phyloP scores from a whole-genome alignment of 768 basidiomycete genomes.

The Strobilomyces confusus region DNA sequence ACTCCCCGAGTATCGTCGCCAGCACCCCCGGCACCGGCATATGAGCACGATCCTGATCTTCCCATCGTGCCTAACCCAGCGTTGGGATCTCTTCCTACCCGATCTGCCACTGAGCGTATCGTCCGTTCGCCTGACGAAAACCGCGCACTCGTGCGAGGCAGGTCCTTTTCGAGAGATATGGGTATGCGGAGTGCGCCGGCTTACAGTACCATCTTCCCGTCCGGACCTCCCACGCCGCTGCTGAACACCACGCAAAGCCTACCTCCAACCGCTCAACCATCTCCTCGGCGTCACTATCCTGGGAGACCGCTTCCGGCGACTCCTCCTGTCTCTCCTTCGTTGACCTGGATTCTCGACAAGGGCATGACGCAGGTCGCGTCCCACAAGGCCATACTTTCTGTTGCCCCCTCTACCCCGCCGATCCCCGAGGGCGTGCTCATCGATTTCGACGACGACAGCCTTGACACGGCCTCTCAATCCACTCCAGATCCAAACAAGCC shows the following conservation, averaged over 20 bases:
- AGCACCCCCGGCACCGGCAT: conserved; percentile 13
- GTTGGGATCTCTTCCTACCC: conserved; percentile 20
- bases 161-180: conserved; percentile 31
- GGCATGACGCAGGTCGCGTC: conserved; percentile 9
- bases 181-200: conserved; percentile 32
- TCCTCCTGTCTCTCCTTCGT: conserved; percentile 29
- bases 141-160: conserved; percentile 26
- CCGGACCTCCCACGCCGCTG: conserved; percentile 29
- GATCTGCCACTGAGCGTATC: conserved; percentile 33
- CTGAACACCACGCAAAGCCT: conserved; percentile 24
- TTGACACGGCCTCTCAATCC: conserved; percentile 18
- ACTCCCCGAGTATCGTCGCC: conserved; percentile 26
- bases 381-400: conserved; percentile 18
- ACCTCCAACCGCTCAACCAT: conserved; percentile 21
- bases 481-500: conserved; percentile 12
- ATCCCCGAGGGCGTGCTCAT: conserved; percentile 52
- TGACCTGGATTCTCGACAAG: conserved; percentile 35
- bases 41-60: conserved; percentile 28
- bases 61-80: conserved; percentile 19
- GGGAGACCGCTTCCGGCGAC: conserved; percentile 33
- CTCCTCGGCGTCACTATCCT: conserved; percentile 31
- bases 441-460: conserved; percentile 46
- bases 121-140: conserved; percentile 29
- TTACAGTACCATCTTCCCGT: conserved; percentile 32
- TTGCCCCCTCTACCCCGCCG: conserved; percentile 30